Evolutionary conservation across 352 stramenopile species (phyloP), one percentile per base, ranked within the genome.

Genomic region (Poterioochromonas sp.): DNA sequence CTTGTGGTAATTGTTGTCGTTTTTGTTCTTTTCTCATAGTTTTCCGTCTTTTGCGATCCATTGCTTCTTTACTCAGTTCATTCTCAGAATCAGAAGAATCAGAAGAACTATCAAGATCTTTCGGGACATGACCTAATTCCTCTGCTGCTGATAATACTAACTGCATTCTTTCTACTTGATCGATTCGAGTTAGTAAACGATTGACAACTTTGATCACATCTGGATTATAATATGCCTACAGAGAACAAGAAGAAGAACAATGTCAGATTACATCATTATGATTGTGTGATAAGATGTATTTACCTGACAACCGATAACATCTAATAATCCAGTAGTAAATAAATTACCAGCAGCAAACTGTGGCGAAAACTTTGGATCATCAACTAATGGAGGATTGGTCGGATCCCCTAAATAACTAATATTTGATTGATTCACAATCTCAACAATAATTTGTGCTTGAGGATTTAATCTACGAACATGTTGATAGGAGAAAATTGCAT

Each of bases 401-500:
- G 12, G 2, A 22, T 29, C 26, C 5, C 54, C 35, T n/a, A 76
- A 41, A 62, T 76, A 76, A 26, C 1, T 3, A 22, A 76, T 41
- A 41, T 76, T 76, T 22, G 35, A 41, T 22, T 76, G 68, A 62
- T 41, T 37, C 11, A 76, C 39, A 58, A 76, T 58, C 40, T 76
- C 68, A 11, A 76, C n/a, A 5, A 76, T 8, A n/a, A 76, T 62
- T 20, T 76, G 32, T n/a, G 39, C 39, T n/a, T 39, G 3, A 5
- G 2, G n/a, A 62, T 76, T 76, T 37, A 76, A 20, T 39, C 68
- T 5, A 1, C 29, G 5, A 1, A 76, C 39, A 18, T 11, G n/a
- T 41, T 76, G 68, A n/a, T 58, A 76, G 11, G n/a, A 5, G 54
- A 76, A 76, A 58, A 76, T 76, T 5, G 35, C 68, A 58, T 76